Conservation (phyloP, 345 rosid species). For the Populus tremula region DNA sequence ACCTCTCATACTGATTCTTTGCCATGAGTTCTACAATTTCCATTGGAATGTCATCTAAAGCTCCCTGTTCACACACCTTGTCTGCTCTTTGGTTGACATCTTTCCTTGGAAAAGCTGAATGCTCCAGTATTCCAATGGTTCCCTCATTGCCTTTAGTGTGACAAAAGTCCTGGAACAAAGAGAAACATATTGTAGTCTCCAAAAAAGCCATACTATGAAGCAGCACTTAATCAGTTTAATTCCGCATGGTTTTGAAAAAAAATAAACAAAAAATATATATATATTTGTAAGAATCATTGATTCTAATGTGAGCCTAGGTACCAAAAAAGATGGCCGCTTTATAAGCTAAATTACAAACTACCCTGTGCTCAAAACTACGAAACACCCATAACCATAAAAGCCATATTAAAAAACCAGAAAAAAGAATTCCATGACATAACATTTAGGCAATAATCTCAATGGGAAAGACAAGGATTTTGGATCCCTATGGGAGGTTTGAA, state of each 20-base stretch:
- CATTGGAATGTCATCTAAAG: constrained; percentile 81
- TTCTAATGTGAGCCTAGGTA: constrained; percentile 1
- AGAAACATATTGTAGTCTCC: constrained; percentile 8
- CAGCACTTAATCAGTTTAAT: not conserved
- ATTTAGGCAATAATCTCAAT: not conserved
- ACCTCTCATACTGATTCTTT: constrained; percentile 79
- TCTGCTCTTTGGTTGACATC: constrained; percentile 38
- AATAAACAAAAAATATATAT: not conserved
- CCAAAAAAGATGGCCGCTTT: not conserved
- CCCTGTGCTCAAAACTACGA: not conserved
- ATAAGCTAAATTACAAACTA: not conserved
- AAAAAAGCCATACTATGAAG: constrained; percentile 8
- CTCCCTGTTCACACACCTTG: constrained; percentile 47
- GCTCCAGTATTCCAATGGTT: constrained; percentile 36
- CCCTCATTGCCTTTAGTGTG: constrained; percentile 44
- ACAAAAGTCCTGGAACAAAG: constrained; percentile 52
- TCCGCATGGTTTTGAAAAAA: not conserved
- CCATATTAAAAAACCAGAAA: not conserved
- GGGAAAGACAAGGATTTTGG: not conserved
- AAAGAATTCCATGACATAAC: not conserved
- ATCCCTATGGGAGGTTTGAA: not conserved
- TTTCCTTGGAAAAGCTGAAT: constrained; percentile 28
- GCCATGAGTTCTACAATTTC: constrained; percentile 96
- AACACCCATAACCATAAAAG: not conserved
- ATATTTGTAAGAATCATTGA: not conserved